phyloP scores from a whole-genome alignment of 768 basidiomycete species.

The Coprinopsis sp. region DNA sequence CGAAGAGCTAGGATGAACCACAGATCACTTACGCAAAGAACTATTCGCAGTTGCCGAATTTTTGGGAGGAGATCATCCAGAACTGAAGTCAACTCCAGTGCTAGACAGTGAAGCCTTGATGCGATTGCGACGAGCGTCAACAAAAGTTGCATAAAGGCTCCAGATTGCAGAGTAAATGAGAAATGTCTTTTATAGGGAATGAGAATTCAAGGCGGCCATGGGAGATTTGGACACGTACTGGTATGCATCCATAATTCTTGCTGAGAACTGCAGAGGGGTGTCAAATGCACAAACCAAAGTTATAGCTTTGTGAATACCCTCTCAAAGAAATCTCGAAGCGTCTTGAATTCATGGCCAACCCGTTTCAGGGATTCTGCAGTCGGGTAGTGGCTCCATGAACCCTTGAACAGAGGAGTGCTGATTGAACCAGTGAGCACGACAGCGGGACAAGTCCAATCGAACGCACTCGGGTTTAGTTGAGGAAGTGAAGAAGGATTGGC shows the following conservation, averaged over 20 bases:
- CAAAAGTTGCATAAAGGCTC: conserved; percentile 68
- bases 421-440: background rate
- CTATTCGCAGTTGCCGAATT: conserved; percentile 5
- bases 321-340: background rate
- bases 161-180: conserved; percentile 59
- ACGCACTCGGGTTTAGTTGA: conserved; percentile 34
- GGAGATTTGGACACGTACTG: conserved; percentile 37
- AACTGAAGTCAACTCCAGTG: conserved; percentile 39
- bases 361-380: conserved; percentile 20
- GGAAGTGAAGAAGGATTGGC: conserved; percentile 48
- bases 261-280: conserved; percentile 18
- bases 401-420: conserved; percentile 52
- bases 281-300: background rate
- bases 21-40: too few relatives aligned
- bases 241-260: conserved; percentile 39
- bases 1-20: too few relatives aligned
- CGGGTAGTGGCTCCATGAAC: conserved; percentile 64
- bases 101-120: conserved; percentile 49
- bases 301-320: background rate
- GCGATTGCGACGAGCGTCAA: conserved; percentile 57
- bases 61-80: conserved; percentile 19
- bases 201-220: background rate
- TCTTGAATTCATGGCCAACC: conserved; percentile 32
- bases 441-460: background rate
- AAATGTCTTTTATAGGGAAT: conserved; percentile 43